Evolutionary conservation across 495 filamentous ascomycete genomes (phyloP).

Genomic region (Podospora fimiseda): DNA sequence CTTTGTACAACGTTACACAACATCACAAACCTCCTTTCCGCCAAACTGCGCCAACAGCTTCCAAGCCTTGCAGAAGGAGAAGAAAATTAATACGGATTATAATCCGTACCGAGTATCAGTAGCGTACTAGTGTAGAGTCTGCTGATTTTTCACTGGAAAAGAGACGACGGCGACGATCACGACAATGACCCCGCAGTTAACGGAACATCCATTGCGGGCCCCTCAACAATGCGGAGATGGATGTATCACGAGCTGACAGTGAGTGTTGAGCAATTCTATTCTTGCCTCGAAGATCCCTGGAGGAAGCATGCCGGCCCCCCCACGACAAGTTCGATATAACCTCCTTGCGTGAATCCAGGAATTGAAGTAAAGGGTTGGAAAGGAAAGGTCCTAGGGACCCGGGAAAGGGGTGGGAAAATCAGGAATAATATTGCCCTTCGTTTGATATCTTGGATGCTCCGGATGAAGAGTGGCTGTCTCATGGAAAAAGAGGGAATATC

Average conservation of each 20-base stretch:
- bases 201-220: not conserved
- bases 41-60: too few species aligned
- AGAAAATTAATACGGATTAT: too few species aligned
- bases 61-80: too few species aligned
- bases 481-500: conserved; percentile 18
- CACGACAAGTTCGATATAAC: not conserved
- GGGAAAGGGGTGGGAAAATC: not conserved
- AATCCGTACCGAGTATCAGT: too few species aligned
- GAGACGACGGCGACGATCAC: not conserved
- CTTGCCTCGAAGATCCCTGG: too few species aligned
- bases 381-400: not conserved
- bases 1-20: too few species aligned
- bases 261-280: not conserved
- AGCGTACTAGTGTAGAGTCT: too few species aligned
- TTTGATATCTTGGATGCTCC: conserved; percentile 7
- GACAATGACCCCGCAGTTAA: not conserved
- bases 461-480: conserved; percentile 19
- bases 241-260: not conserved
- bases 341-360: not conserved
- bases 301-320: not conserved
- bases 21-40: too few species aligned
- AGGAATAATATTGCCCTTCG: not conserved
- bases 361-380: not conserved
- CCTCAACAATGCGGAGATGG: not conserved
- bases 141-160: too few species aligned